phyloP scores from a whole-genome alignment of 2,329 filamentous ascomycete species.

The Trichoderma simmonsii region DNA sequence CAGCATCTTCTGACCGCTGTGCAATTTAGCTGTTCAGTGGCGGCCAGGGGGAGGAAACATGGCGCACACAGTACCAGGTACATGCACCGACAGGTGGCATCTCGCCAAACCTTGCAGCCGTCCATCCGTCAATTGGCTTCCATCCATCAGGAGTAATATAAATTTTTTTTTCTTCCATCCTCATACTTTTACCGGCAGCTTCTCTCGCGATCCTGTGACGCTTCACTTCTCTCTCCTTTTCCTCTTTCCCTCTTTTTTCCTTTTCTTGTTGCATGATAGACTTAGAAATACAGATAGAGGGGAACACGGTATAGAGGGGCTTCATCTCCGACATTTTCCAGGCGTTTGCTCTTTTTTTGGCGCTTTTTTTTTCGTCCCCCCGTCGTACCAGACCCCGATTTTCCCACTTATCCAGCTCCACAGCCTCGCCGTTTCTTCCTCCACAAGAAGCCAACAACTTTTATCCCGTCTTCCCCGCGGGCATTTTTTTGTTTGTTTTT shows the following conservation, averaged over 20 bases:
- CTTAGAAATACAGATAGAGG: conserved; percentile 3
- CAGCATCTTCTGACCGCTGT: conserved; percentile 17
- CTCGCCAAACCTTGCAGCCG: conserved; percentile 16
- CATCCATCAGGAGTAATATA: not conserved
- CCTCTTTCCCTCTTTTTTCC: not conserved
- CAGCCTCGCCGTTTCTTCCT: conserved; percentile 14
- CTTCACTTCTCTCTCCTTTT: not conserved
- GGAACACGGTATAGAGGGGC: conserved; percentile 8
- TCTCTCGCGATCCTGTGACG: not conserved
- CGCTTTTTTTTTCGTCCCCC: not conserved
- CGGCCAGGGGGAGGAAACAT: not conserved
- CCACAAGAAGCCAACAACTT: conserved; percentile 15
- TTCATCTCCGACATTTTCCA: conserved; percentile 17
- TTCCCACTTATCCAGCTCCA: conserved; percentile 14
- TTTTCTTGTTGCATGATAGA: conserved; percentile 21
- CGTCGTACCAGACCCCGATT: conserved; percentile 10
- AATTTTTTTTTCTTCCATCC: conserved; percentile 8
- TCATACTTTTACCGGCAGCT: not conserved
- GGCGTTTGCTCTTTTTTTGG: conserved; percentile 14
- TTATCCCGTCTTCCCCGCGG: conserved; percentile 4
- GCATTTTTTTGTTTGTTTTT: not conserved
- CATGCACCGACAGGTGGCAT: not conserved
- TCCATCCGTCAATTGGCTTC: conserved; percentile 2
- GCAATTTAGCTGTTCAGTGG: not conserved
- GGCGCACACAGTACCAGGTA: conserved; percentile 1